Evolutionary conservation across 441 rosid genomes (phyloP).

Genomic region (Populus hybrid): DNA sequence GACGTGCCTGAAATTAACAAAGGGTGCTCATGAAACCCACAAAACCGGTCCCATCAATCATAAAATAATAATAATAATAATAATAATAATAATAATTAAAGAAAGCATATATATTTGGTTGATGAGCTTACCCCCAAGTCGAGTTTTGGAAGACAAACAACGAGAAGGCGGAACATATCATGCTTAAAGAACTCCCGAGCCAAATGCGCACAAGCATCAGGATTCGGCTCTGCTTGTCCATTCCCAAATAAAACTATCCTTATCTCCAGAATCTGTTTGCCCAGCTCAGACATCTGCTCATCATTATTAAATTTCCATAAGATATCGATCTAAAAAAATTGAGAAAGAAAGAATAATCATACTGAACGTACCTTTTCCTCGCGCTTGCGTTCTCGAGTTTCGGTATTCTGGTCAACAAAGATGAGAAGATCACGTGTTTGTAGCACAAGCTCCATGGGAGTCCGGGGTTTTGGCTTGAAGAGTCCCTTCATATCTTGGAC

Average conservation of each 20-base stretch:
- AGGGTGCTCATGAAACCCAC: neutral
- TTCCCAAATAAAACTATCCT: constrained; percentile 74
- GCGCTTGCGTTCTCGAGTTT: constrained; percentile 49
- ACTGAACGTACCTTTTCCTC: constrained; percentile 66
- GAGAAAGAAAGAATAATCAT: neutral
- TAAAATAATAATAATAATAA: neutral
- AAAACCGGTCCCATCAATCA: neutral
- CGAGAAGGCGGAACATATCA: constrained; percentile 61
- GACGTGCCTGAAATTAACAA: constrained; percentile 54
- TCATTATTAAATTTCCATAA: neutral
- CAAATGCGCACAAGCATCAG: constrained; percentile 81
- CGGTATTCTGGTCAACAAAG: constrained; percentile 25
- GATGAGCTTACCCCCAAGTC: constrained; percentile 58
- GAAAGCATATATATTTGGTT: neutral
- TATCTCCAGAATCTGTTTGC: constrained; percentile 62
- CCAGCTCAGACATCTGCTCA: constrained; percentile 65
- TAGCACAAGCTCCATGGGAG: constrained; percentile 76
- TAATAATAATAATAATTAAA: neutral
- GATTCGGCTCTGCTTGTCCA: constrained; percentile 76
- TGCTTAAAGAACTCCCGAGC: constrained; percentile 81
- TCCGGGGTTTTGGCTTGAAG: constrained; percentile 83
- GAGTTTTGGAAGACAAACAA: constrained; percentile 72
- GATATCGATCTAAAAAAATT: neutral
- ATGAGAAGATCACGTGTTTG: constrained; percentile 77
- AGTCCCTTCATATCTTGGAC: constrained; percentile 65